Evolutionary conservation across 495 filamentous ascomycete genomes (phyloP), one percentile per base, ranked within the genome.

Genomic region (Platismatia glauca): DNA sequence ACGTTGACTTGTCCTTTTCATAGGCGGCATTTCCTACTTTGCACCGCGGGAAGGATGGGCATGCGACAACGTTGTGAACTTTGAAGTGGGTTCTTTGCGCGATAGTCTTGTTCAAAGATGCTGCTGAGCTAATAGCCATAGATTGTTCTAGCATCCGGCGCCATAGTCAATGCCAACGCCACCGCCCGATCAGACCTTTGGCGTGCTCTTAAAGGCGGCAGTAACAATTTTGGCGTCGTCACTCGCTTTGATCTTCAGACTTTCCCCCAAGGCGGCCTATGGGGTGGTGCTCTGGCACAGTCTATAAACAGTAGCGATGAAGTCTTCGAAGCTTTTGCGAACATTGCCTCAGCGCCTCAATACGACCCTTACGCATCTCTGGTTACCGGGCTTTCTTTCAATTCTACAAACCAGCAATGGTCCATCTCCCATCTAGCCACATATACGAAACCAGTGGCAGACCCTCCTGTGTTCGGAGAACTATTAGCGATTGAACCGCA

Each of bases 211-310:
- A 71, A 73, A 62, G 77, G 76, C 43, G 72, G 74, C 41, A 67
- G 67, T 7, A 73, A 68, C 46, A 77, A 74, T 31, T 79, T 78
- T 57, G 72, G 73, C 20, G 64, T 78, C 24, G 70, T 78, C 38
- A 77, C 74, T 1, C 64, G 66, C n/a, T 67, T 79, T 53, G 66
- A 71, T 24, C 35, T 74, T 11, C 60, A 48, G 24, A 65, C 67
- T 4, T 71, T 70, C 33, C 58, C 69, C 0, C 73, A 74, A 43
- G 72, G 72, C 7, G 57, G 65, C 2, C 58, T 81, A n/a, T 81
- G 76, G 74, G 76, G 72, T 7, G 79, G 77, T 48, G 22, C 57
- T 48, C 37, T 63, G 39, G 22, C 44, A 22, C 52, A 62, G 13
- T 48, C 37, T 22, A 58, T 62, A 12, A 34, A 46, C 38, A 62